Conservation (phyloP, 225 moss, liverwort and hornwort genomes). For the Asterella californica region DNA sequence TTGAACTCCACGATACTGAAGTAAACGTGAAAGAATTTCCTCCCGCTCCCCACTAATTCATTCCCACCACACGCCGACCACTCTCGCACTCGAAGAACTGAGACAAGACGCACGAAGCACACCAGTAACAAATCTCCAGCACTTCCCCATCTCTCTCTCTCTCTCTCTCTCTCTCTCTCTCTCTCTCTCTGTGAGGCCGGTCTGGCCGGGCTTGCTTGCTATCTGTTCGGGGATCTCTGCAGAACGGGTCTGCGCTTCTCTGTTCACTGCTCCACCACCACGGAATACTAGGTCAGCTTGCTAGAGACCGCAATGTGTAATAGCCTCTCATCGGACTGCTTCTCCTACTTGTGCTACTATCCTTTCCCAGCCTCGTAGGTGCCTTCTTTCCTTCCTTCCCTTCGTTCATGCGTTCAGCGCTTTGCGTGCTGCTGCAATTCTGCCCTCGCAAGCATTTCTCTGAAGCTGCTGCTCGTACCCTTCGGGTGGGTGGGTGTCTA, state of each 20-base stretch:
- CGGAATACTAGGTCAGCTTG: not conserved
- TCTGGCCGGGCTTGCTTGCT: no score
- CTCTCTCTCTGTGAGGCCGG: not conserved
- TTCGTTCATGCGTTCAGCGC: not conserved
- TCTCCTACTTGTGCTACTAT: not conserved
- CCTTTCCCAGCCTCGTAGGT: not conserved
- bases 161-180: not conserved
- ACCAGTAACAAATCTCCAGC: not conserved
- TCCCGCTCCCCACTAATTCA: not conserved
- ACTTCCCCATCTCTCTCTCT: no score
- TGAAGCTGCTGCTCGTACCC: not conserved
- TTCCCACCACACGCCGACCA: not conserved
- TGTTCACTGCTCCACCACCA: not conserved
- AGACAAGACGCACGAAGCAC: not conserved
- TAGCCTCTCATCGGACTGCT: not conserved
- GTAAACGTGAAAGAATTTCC: not conserved
- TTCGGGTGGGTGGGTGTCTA: not conserved
- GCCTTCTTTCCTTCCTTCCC: not conserved
- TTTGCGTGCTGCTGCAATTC: not conserved
- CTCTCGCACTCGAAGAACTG: not conserved
- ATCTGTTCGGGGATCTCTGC: not conserved
- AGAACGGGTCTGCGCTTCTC: not conserved
- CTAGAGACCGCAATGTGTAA: constrained; percentile 10
- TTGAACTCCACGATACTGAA: not conserved
- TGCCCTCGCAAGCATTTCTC: not conserved